These are phyloP conservation scores for Knoxdaviesia capensis DNA, from an alignment of 2,329 filamentous ascomycete species.

Conservation along the genomic window DNA sequence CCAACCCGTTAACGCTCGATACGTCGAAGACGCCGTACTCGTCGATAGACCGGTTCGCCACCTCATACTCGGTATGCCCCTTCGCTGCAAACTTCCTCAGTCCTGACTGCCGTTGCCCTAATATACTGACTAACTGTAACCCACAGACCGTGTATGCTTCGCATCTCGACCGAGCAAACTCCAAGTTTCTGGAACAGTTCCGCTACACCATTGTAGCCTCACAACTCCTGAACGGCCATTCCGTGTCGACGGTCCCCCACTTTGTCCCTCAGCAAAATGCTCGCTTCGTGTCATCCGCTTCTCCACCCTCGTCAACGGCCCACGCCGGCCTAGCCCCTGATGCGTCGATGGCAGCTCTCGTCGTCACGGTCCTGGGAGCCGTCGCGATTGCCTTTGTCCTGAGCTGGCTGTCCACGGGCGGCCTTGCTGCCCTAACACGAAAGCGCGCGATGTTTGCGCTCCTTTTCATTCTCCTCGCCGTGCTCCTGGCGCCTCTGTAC, in stretches of 20 bases:
- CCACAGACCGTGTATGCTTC: constrained; percentile 30
- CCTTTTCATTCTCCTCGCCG: constrained; percentile 27
- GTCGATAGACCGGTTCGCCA: constrained; percentile 23
- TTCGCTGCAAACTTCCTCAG: constrained; percentile 5
- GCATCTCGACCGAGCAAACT: constrained; percentile 53
- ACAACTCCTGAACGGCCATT: constrained; percentile 59
- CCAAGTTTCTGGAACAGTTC: constrained; percentile 77
- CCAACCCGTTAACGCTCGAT: constrained; percentile 22
- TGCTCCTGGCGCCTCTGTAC: constrained; percentile 43
- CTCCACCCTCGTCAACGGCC: constrained; percentile 7
- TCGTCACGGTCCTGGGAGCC: constrained; percentile 42
- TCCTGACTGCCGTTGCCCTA: no score
- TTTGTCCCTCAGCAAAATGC: constrained; percentile 19
- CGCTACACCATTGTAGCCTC: constrained; percentile 86
- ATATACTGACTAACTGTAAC: neutral
- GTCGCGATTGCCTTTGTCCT: constrained; percentile 50
- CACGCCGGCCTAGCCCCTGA: constrained; percentile 6
- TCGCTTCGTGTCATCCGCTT: constrained; percentile 6
- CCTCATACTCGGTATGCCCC: constrained; percentile 29
- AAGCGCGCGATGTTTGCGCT: constrained; percentile 27
- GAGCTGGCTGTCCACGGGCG: constrained; percentile 43
- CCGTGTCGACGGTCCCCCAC: no score
- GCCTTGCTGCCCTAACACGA: constrained; percentile 25
- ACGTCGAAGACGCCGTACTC: constrained; percentile 15
- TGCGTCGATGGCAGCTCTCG: constrained; percentile 17